Percentiles rank a stretch among this genome's conserved stretches.
phyloP scores from a whole-genome alignment of 495 filamentous ascomycete genomes.

The Tuber borchii region DNA sequence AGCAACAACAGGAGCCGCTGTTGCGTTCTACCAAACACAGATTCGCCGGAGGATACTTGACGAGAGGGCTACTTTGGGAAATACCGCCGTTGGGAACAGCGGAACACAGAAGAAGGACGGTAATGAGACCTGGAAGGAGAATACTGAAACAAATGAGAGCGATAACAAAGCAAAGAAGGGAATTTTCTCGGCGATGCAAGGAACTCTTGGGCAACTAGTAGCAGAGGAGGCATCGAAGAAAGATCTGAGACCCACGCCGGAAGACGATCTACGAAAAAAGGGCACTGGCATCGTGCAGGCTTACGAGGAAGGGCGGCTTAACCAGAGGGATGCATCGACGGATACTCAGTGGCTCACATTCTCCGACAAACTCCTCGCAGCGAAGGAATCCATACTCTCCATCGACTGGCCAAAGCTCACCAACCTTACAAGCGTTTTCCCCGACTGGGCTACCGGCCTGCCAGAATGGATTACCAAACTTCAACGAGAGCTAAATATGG shows the following conservation, averaged over 20 bases:
- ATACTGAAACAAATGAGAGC: constrained; percentile 5
- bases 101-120: background rate
- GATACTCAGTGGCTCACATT: constrained; percentile 40
- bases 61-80: background rate
- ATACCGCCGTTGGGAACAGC: background rate
- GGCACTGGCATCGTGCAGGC: constrained; percentile 2
- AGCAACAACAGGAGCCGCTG: constrained; percentile 26
- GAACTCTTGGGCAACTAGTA: constrained; percentile 8
- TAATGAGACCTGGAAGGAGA: background rate
- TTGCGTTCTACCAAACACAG: constrained; percentile 30
- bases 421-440: constrained; percentile 50
- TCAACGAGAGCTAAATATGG: constrained; percentile 77
- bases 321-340: constrained; percentile 13
- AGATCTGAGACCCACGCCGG: background rate
- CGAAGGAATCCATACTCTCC: constrained; percentile 34
- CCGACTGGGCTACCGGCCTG: constrained; percentile 71
- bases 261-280: constrained; percentile 7
- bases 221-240: constrained; percentile 16
- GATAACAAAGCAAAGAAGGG: constrained; percentile 3
- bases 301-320: background rate
- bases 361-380: constrained; percentile 27
- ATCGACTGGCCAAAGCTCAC: constrained; percentile 33
- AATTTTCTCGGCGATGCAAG: background rate
- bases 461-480: constrained; percentile 76
- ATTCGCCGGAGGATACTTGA: constrained; percentile 12